Percentiles rank a stretch among this genome's conserved stretches.
phyloP scores from a whole-genome alignment of 176 grass and related monocot species.

The Carex myosuroides region DNA sequence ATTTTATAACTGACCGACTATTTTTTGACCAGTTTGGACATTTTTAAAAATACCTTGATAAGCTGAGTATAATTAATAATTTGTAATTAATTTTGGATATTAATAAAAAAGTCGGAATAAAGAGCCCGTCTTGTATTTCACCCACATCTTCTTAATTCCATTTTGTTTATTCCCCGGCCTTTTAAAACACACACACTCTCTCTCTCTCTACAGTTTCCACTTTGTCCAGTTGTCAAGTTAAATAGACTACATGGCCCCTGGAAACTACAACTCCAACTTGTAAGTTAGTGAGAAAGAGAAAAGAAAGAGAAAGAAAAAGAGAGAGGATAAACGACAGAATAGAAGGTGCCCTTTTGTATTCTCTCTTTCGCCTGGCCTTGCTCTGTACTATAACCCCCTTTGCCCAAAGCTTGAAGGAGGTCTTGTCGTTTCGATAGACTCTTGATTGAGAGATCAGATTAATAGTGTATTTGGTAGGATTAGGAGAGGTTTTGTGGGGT shows the following conservation, averaged over 20 bases:
- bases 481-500: constrained; percentile 26
- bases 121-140: not conserved
- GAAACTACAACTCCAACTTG: constrained; percentile 8
- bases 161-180: not conserved
- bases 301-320: not conserved
- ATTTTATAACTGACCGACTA: no score
- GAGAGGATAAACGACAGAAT: constrained; percentile 33
- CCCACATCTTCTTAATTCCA: not conserved
- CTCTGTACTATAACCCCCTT: not conserved
- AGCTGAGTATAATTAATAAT: no score
- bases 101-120: not conserved
- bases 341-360: constrained; percentile 45
- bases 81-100: not conserved
- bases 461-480: constrained; percentile 34
- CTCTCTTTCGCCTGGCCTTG: not conserved
- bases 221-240: not conserved
- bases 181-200: not conserved
- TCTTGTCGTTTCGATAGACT: constrained; percentile 33
- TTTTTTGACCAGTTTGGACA: no score
- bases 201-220: not conserved
- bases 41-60: no score
- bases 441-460: constrained; percentile 35
- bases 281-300: constrained; percentile 18
- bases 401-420: constrained; percentile 28
- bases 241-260: constrained; percentile 17